Base-by-base conservation (phyloP, 345 rosid species). In the Mercurialis annua region DNA sequence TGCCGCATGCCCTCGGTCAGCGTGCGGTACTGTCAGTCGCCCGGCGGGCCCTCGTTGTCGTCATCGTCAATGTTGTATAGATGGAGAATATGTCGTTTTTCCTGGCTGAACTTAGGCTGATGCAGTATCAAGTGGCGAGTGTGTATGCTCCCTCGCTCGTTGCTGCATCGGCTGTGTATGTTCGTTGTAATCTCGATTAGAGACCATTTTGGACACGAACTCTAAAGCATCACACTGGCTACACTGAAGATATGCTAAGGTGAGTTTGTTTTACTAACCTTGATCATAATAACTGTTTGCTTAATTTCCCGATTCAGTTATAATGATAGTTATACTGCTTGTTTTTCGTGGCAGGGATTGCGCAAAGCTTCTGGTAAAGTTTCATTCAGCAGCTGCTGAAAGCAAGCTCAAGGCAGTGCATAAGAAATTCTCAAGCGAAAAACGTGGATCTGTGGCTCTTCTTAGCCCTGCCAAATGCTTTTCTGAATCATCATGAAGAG, bases 111-210 rank as follows among this genome's bases (percentile, higher is more conserved):
- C 74, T 90, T 47, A 94, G 94, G 26, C 59, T 85, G 76, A 80
- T 85, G 85, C 87, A 90, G 33, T 93, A 93, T 49, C 80, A 77
- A 5, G 73, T 87, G 0, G 52, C 69, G 12, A 55, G 76, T 30
- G 27, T 21, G 71, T 82, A 81, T 59, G 72, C 82, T 49, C 89
- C 97, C 4, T 88, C 98, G 0, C 53, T 84, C 83, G 66, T 92
- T 16, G 97, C 98, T 67, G 93, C 98, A 52, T 87, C 97, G 2
- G 97, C 93, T 33, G 97, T 92, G 20, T 92, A 86, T 82, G 92
- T 97, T 14, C 83, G 93, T 30, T 82, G 89, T 74, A 82, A 92
- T 17, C 70, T 92, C 31, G 80, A 73, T 31, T 81, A 75, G 73
- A 70, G 60, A n/a, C 96, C 98, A 2, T 60, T 73, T 51, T 92